phyloP scores from a whole-genome alignment of 768 basidiomycete species.

The Auriscalpium vulgare region DNA sequence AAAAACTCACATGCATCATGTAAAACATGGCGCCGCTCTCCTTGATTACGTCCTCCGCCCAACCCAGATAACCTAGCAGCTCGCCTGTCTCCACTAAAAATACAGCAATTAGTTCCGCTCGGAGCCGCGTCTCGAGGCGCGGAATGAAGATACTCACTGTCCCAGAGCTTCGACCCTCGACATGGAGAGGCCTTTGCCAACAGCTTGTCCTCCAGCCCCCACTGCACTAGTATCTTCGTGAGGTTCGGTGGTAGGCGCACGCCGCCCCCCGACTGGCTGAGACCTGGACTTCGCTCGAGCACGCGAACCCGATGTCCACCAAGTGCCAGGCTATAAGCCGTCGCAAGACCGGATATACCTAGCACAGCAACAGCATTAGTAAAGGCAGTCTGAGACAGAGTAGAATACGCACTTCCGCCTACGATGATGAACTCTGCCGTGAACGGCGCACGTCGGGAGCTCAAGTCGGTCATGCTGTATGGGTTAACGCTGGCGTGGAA shows the following conservation, averaged over 20 bases:
- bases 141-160: conserved; percentile 7
- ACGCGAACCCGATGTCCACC: conserved; percentile 14
- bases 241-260: conserved; percentile 11
- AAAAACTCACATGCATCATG: conserved; percentile 12
- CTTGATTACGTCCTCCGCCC: conserved; percentile 9
- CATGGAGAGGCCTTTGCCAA: background rate
- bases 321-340: conserved; percentile 11
- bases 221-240: conserved; percentile 10
- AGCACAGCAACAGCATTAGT: background rate
- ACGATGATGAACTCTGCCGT: conserved; percentile 12
- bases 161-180: conserved; percentile 3
- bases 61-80: conserved; percentile 4
- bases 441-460: conserved; percentile 4
- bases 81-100: conserved; percentile 11
- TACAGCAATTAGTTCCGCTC: background rate
- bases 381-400: background rate
- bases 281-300: conserved; percentile 2
- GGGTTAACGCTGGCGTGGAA: background rate
- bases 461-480: background rate
- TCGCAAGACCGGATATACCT: conserved; percentile 14
- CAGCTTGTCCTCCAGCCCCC: conserved; percentile 14
- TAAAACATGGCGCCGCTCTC: conserved; percentile 10
- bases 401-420: conserved; percentile 9
- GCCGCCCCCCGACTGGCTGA: conserved; percentile 4
- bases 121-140: background rate